Conservation (phyloP, 306 rosid genomes). For the Cucurbita ficifolia region DNA sequence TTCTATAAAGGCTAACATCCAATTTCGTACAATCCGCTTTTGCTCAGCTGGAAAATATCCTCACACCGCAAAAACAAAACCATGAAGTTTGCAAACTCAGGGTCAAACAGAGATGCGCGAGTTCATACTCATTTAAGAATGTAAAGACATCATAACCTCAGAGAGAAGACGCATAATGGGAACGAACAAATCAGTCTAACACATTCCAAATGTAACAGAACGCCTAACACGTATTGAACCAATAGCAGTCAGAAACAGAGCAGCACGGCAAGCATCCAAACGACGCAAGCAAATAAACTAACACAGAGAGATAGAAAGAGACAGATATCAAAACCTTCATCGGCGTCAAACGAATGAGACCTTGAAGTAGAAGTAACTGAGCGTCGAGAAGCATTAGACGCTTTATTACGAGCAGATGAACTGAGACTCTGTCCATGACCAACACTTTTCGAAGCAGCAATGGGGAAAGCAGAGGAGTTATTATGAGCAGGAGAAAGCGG, state of each 20-base stretch:
- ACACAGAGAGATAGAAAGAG: neutral
- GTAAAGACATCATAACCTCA: neutral
- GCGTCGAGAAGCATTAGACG: conserved; percentile 26
- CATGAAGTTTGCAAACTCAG: neutral
- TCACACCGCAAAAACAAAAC: too few species aligned
- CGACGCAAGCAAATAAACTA: neutral
- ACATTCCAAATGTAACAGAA: neutral
- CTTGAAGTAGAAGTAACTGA: conserved; percentile 28
- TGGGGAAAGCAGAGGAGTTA: neutral
- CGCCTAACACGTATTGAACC: neutral
- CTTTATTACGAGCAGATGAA: conserved; percentile 21
- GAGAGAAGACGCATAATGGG: neutral
- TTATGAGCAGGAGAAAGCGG: conserved; percentile 12
- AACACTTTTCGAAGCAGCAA: conserved; percentile 1
- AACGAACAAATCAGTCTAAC: neutral
- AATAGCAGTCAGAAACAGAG: neutral
- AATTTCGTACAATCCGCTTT: neutral
- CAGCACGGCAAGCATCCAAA: neutral
- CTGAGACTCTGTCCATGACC: conserved; percentile 9
- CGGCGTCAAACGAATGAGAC: conserved; percentile 19
- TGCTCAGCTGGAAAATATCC: neutral
- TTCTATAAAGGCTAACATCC: neutral
- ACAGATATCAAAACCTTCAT: conserved; percentile 21
- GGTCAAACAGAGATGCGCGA: neutral
- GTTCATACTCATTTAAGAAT: neutral